Percentiles rank a stretch among this genome's conserved stretches.
Conservation (phyloP, 139 green algal species). For the Prasinococcaceae sp. region DNA sequence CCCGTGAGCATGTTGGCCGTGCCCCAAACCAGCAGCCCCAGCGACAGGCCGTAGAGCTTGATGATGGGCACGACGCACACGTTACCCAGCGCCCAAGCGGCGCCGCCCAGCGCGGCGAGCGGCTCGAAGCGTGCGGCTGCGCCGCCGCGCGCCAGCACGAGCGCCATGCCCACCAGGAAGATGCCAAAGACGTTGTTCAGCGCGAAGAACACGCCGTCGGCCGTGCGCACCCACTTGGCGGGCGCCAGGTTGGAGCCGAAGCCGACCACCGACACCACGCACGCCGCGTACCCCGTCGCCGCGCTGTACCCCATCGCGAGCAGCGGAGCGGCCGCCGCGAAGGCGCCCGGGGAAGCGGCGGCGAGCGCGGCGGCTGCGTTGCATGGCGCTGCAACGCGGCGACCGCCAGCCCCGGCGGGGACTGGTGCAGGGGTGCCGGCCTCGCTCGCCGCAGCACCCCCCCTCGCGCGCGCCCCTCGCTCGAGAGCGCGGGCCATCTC, state of each 20-base stretch:
- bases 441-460: too few relatives aligned
- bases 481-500: too few relatives aligned
- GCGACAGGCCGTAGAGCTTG: not conserved
- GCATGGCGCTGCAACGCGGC: too few relatives aligned
- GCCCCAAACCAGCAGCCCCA: constrained; percentile 1
- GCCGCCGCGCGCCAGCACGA: not conserved
- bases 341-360: too few relatives aligned
- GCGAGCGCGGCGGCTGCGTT: too few relatives aligned
- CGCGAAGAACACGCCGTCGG: constrained; percentile 7
- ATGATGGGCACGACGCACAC: not conserved
- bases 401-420: too few relatives aligned
- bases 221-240: not conserved
- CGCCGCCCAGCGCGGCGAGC: not conserved
- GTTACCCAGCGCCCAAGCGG: constrained; percentile 3
- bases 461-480: too few relatives aligned
- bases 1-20: not conserved
- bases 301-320: too few relatives aligned
- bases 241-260: constrained; percentile 11
- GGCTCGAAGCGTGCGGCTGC: not conserved
- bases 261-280: not conserved
- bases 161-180: not conserved
- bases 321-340: too few relatives aligned
- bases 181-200: not conserved
- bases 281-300: not conserved
- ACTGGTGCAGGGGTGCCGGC: too few relatives aligned